Conservation (phyloP, 148 eudicot genomes). For the Camellia japonica region DNA sequence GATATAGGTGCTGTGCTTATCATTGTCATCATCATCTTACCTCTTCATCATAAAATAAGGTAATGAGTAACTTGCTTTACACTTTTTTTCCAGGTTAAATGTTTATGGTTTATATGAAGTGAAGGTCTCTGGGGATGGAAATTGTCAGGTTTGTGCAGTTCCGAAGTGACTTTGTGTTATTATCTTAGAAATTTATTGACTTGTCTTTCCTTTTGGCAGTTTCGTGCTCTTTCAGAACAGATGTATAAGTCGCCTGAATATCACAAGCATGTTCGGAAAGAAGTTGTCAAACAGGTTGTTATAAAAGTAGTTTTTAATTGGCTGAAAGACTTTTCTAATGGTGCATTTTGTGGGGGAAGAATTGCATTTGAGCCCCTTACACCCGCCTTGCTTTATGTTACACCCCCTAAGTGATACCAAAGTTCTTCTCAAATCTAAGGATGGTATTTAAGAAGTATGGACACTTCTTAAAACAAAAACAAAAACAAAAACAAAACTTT, state of each 20-base stretch:
- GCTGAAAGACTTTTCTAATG: background rate
- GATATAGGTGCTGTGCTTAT: background rate
- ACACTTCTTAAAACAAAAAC: too few relatives aligned
- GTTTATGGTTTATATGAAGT: conserved; percentile 78
- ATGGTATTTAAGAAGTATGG: background rate
- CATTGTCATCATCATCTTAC: background rate
- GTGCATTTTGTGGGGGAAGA: conserved; percentile 2
- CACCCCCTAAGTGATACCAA: background rate
- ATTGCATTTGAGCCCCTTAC: conserved; percentile 1
- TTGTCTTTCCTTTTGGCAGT: conserved; percentile 43
- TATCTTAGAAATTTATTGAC: conserved; percentile 13
- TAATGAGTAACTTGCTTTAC: background rate
- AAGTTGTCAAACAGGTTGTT: conserved; percentile 78
- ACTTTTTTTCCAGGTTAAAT: conserved; percentile 49
- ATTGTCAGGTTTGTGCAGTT: conserved; percentile 75
- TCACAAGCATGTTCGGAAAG: conserved; percentile 86
- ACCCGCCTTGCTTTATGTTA: conserved; percentile 1
- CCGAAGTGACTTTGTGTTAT: conserved; percentile 1
- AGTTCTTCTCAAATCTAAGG: background rate
- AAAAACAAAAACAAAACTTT: too few relatives aligned
- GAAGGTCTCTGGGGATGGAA: conserved; percentile 90
- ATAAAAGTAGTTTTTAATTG: conserved; percentile 10
- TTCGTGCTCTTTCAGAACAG: conserved; percentile 95
- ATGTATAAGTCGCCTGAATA: conserved; percentile 69
- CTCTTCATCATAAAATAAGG: background rate